These are phyloP conservation scores for Botrytis deweyae DNA, from an alignment of 2,329 filamentous ascomycete genomes.

Conservation along the genomic window DNA sequence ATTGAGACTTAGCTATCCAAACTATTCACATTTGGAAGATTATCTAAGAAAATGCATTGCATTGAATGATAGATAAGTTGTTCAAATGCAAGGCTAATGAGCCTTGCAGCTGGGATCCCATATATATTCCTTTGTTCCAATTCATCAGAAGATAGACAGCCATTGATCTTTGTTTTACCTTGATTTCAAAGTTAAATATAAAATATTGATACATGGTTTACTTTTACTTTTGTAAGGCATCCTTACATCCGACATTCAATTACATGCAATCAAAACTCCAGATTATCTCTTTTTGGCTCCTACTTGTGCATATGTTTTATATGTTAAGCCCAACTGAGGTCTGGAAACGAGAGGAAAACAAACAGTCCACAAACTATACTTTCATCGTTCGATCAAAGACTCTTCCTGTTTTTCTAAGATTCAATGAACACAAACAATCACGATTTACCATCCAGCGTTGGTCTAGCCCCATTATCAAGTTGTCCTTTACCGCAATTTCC, in stretches of 20 bases:
- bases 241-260: not conserved
- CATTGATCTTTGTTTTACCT: not conserved
- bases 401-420: not conserved
- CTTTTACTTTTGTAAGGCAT: not conserved
- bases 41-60: not conserved
- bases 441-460: not conserved
- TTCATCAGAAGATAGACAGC: not conserved
- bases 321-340: not conserved
- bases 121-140: not conserved
- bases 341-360: not conserved
- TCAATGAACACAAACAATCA: not conserved
- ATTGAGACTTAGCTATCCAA: not conserved
- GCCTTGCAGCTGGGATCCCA: not conserved
- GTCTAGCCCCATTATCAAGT: not conserved
- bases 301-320: not conserved
- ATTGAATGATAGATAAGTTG: not conserved
- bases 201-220: not conserved
- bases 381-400: not conserved
- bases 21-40: not conserved
- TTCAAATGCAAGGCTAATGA: not conserved
- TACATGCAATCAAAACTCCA: not conserved
- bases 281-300: not conserved
- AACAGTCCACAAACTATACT: accelerated
- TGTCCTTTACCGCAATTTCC: not conserved
- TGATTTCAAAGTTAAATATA: not conserved